Conservation (phyloP, 2,329 filamentous ascomycete species). For the Aspergillus pseudoglaucus region DNA sequence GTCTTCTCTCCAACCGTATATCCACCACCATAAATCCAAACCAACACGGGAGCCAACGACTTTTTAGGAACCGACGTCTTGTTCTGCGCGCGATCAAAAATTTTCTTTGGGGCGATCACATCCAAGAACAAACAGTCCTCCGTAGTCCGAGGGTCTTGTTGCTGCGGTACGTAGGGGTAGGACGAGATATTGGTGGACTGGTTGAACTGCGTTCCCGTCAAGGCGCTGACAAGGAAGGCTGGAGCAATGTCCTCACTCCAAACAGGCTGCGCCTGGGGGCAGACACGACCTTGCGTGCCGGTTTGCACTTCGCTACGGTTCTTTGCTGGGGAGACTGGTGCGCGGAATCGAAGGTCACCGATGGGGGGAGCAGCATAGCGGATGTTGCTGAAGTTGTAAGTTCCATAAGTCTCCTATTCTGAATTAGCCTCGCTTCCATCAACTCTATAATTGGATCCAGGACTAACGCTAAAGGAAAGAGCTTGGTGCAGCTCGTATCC, state of each 20-base stretch:
- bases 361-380: constrained; percentile 50
- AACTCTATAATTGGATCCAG: not conserved
- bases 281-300: constrained; percentile 39
- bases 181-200: constrained; percentile 16
- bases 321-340: constrained; percentile 38
- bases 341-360: constrained; percentile 46
- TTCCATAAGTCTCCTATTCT: constrained; percentile 27
- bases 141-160: constrained; percentile 19
- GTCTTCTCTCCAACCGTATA: constrained; percentile 37
- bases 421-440: constrained; percentile 7
- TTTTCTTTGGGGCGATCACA: constrained; percentile 26
- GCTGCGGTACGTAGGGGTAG: constrained; percentile 11
- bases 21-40: constrained; percentile 47
- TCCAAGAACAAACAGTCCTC: constrained; percentile 36
- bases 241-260: constrained; percentile 34
- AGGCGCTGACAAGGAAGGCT: constrained; percentile 13
- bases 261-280: constrained; percentile 39
- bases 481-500: constrained; percentile 50
- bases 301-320: constrained; percentile 43
- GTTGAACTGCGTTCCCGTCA: constrained; percentile 10
- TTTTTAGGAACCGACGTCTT: constrained; percentile 4
- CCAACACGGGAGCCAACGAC: constrained; percentile 27
- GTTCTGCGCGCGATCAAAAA: constrained; percentile 22
- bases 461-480: constrained; percentile 14
- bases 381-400: constrained; percentile 53